Evolutionary conservation across 2,329 filamentous ascomycete genomes (phyloP).

Genomic region (Tolypocladium paradoxum): DNA sequence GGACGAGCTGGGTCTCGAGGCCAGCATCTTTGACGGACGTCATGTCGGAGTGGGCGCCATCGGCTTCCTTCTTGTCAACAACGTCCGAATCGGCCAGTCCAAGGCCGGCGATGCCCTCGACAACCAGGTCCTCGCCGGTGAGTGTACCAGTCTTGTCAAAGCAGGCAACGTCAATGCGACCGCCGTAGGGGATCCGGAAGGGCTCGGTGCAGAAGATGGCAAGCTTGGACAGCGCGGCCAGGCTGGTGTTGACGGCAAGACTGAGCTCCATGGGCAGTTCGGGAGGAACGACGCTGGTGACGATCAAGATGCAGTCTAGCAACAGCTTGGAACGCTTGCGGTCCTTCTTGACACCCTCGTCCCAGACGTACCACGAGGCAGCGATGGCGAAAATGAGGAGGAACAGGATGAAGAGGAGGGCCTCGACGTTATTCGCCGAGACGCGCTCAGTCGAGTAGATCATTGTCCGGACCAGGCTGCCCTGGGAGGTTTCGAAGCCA

Average conservation of each 20-base stretch:
- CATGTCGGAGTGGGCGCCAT: slow-evolving; percentile 76
- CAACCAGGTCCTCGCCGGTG: slow-evolving; percentile 91
- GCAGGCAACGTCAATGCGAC: slow-evolving; percentile 89
- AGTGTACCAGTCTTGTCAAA: slow-evolving; percentile 98
- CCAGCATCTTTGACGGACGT: slow-evolving; percentile 58
- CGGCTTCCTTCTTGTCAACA: slow-evolving; percentile 54
- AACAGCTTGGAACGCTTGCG: slow-evolving; percentile 95
- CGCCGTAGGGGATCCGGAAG: slow-evolving; percentile 94
- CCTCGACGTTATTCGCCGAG: slow-evolving; percentile 95
- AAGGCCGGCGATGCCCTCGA: slow-evolving; percentile 90
- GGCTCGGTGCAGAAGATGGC: slow-evolving; percentile 99
- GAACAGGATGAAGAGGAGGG: slow-evolving; percentile 95
- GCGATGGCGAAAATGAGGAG: slow-evolving; percentile 91
- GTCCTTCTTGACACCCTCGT: slow-evolving; percentile 87
- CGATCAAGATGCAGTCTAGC: slow-evolving; percentile 92
- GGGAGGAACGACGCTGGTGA: slow-evolving; percentile 96
- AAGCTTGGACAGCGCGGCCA: slow-evolving; percentile 86
- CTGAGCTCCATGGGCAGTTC: slow-evolving; percentile 97
- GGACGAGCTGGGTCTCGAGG: slow-evolving; percentile 79
- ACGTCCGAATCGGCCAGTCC: slow-evolving; percentile 59
- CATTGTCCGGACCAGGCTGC: slow-evolving; percentile 96
- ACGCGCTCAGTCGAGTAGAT: slow-evolving; percentile 98
- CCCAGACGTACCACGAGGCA: slow-evolving; percentile 98
- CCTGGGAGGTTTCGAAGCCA: slow-evolving; percentile 96
- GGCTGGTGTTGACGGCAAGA: slow-evolving; percentile 92